These are phyloP conservation scores for Spirogloea muscicola DNA, from an alignment of 139 green algal genomes.

Conservation along the genomic window DNA sequence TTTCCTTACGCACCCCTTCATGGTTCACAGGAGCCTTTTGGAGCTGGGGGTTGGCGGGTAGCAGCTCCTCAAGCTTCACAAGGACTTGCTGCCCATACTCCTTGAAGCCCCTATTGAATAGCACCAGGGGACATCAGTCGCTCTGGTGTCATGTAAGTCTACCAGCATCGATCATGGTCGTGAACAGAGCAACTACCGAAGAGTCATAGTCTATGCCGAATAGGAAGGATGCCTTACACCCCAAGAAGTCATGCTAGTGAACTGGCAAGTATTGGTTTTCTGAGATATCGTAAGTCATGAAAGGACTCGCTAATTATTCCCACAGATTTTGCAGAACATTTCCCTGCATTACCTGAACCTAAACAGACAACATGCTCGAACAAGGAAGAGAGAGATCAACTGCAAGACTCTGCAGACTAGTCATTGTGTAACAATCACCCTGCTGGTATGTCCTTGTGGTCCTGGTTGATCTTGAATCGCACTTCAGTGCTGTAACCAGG, in stretches of 20 bases:
- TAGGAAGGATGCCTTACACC: background rate
- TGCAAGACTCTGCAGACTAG: background rate
- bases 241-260: background rate
- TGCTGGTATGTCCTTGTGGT: slow-evolving; percentile 58
- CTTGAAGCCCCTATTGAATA: slow-evolving; percentile 22
- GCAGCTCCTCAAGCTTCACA: slow-evolving; percentile 54
- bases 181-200: background rate
- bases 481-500: slow-evolving; percentile 68
- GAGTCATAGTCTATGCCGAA: background rate
- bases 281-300: background rate
- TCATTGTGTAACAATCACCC: slow-evolving; percentile 17
- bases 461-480: slow-evolving; percentile 56
- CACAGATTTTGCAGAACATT: background rate
- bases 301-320: background rate
- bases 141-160: background rate
- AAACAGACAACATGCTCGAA: background rate
- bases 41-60: slow-evolving; percentile 26
- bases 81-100: slow-evolving; percentile 54
- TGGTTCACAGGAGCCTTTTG: slow-evolving; percentile 17
- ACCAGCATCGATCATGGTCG: background rate
- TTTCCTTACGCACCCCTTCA: background rate
- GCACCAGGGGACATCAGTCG: background rate
- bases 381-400: background rate
- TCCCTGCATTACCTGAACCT: background rate
- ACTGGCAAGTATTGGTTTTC: background rate